Conservation (phyloP, 2,329 filamentous ascomycete genomes). For the Aspergillus tubingensis region DNA sequence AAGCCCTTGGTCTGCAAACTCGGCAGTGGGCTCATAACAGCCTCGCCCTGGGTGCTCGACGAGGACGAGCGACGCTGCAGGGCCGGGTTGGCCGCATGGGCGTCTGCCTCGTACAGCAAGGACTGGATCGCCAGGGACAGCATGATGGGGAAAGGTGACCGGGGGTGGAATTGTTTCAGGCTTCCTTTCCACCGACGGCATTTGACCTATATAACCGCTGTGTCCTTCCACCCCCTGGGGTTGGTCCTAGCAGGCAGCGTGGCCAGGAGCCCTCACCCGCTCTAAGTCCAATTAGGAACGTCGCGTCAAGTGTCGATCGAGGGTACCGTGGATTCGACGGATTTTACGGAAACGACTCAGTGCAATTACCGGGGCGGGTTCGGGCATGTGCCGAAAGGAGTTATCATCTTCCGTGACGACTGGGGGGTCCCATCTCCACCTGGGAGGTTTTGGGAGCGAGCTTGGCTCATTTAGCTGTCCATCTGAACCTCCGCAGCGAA, state of each 20-base stretch:
- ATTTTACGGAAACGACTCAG: not conserved
- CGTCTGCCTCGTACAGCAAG: not conserved
- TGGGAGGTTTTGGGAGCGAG: not conserved
- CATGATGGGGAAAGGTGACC: not conserved
- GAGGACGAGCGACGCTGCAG: not conserved
- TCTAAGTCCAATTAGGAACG: not conserved
- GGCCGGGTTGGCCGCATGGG: not conserved
- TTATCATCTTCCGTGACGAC: not conserved
- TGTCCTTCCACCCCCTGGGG: not conserved
- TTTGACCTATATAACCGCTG: conserved; percentile 6
- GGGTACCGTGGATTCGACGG: not conserved
- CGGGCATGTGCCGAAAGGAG: conserved; percentile 1
- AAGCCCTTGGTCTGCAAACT: conserved; percentile 2
- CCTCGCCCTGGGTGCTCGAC: not conserved
- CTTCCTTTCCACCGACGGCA: not conserved
- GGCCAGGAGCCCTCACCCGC: not conserved
- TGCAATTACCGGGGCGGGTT: conserved; percentile 3
- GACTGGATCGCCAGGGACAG: conserved; percentile 7
- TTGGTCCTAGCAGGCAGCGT: not conserved
- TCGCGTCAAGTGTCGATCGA: conserved; percentile 2
- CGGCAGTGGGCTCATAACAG: conserved; percentile 4
- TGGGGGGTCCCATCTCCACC: not conserved
- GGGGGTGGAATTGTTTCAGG: not conserved
- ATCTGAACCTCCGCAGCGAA: no score
- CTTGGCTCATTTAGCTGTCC: not conserved